Conservation (phyloP, 306 rosid genomes). For the Cucurbita ficifolia region DNA sequence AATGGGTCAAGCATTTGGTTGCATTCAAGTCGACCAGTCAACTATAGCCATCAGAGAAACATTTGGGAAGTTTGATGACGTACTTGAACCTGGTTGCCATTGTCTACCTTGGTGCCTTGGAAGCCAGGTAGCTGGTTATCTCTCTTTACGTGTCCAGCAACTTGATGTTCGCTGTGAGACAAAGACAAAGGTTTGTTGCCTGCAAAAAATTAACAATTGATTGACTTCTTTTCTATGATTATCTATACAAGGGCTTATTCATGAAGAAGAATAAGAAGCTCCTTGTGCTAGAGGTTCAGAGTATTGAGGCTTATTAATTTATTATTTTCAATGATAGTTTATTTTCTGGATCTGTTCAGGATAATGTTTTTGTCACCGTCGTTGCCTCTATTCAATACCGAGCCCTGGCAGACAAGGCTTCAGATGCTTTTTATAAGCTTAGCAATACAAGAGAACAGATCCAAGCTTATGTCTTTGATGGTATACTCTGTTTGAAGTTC, state of each 20-base stretch:
- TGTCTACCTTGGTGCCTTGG: conserved; percentile 45
- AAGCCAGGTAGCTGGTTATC: conserved; percentile 30
- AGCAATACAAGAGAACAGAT: conserved; percentile 36
- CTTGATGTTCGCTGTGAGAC: conserved; percentile 51
- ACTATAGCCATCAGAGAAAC: conserved; percentile 37
- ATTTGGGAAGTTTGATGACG: conserved; percentile 39
- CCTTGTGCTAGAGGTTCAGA: not conserved
- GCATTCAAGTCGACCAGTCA: conserved; percentile 45
- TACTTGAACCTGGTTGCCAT: conserved; percentile 42
- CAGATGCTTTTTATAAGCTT: conserved; percentile 45
- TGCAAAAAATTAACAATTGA: not conserved
- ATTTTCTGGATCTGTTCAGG: conserved; percentile 12
- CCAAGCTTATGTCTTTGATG: conserved; percentile 43
- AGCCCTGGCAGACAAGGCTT: conserved; percentile 10
- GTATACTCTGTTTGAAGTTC: conserved; percentile 11
- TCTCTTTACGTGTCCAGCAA: conserved; percentile 41
- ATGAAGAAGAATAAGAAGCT: not conserved
- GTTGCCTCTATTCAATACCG: conserved; percentile 24
- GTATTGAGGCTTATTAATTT: not conserved
- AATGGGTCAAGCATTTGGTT: conserved; percentile 39
- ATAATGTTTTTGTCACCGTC: conserved; percentile 41
- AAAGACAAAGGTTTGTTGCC: conserved; percentile 33
- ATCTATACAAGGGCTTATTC: not conserved
- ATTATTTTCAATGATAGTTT: not conserved
- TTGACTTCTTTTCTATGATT: not conserved